Conservation (phyloP, 2,329 filamentous ascomycete species). For the Pseudogymnoascus sp. region DNA sequence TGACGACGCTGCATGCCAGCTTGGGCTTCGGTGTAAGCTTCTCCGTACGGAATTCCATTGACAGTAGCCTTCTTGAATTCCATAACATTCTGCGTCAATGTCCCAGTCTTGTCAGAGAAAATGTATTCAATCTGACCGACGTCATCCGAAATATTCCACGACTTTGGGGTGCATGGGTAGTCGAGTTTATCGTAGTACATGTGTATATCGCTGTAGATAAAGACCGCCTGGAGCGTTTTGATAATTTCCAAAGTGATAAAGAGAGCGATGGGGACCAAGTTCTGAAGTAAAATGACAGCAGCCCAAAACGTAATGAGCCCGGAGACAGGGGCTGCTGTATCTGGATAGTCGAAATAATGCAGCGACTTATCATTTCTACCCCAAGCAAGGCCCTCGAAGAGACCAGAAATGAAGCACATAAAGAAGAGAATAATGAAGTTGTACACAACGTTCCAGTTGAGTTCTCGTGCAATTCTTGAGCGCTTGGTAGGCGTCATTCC, state of each 20-base stretch:
- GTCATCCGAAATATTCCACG: constrained; percentile 98
- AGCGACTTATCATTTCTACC: constrained; percentile 65
- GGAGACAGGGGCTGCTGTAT: constrained; percentile 28
- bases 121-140: constrained; percentile 98
- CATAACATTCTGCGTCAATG: constrained; percentile 89
- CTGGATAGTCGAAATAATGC: constrained; percentile 77
- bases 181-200: constrained; percentile 98
- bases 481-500: constrained; percentile 93
- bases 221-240: constrained; percentile 84
- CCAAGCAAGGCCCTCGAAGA: constrained; percentile 83
- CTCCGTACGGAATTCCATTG: constrained; percentile 92
- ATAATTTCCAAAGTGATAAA: constrained; percentile 98
- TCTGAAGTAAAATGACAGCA: constrained; percentile 90
- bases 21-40: constrained; percentile 95
- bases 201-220: constrained; percentile 90
- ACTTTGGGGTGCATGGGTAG: constrained; percentile 92
- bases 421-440: constrained; percentile 85
- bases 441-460: constrained; percentile 96
- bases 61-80: constrained; percentile 98
- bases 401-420: constrained; percentile 81
- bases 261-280: constrained; percentile 94
- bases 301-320: constrained; percentile 98
- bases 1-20: constrained; percentile 91
- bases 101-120: constrained; percentile 92
- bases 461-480: constrained; percentile 78